These are phyloP conservation scores for Dipteronia dyeriana DNA, from an alignment of 345 rosid species.

Conservation along the genomic window DNA sequence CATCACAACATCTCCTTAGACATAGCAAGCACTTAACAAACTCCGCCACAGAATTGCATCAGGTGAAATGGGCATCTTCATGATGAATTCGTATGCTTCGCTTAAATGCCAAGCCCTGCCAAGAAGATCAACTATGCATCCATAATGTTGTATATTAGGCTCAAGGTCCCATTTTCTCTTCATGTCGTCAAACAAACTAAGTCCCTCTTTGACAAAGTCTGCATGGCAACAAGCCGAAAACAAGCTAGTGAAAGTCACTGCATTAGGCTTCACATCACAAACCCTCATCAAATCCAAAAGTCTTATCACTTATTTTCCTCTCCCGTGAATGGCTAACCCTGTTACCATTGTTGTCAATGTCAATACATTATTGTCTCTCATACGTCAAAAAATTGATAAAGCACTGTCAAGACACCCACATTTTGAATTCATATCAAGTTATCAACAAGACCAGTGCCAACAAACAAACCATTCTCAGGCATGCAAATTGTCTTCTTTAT, in stretches of 20 bases:
- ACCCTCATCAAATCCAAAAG: conserved; percentile 44
- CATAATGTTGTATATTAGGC: conserved; percentile 44
- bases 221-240: conserved; percentile 60
- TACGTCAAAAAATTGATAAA: conserved; percentile 37
- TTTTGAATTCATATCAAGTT: conserved; percentile 71
- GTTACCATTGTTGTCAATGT: conserved; percentile 73
- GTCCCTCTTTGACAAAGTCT: conserved; percentile 55
- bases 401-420: conserved; percentile 53
- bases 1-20: conserved; percentile 50
- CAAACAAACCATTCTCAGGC: conserved; percentile 51
- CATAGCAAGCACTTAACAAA: conserved; percentile 44
- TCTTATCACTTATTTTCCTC: conserved; percentile 44
- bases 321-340: conserved; percentile 62
- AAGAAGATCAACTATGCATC: conserved; percentile 57
- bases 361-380: conserved; percentile 51
- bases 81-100: conserved; percentile 50
- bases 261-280: conserved; percentile 49
- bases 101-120: conserved; percentile 52
- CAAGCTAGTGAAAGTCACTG: conserved; percentile 60
- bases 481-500: conserved; percentile 45
- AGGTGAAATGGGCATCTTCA: conserved; percentile 44
- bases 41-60: conserved; percentile 53
- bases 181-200: conserved; percentile 49
- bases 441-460: conserved; percentile 63
- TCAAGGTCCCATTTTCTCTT: conserved; percentile 32